These are phyloP conservation scores for Alisma plantagoaquatica DNA, from an alignment of 106 monocot genomes.

Conservation along the genomic window DNA sequence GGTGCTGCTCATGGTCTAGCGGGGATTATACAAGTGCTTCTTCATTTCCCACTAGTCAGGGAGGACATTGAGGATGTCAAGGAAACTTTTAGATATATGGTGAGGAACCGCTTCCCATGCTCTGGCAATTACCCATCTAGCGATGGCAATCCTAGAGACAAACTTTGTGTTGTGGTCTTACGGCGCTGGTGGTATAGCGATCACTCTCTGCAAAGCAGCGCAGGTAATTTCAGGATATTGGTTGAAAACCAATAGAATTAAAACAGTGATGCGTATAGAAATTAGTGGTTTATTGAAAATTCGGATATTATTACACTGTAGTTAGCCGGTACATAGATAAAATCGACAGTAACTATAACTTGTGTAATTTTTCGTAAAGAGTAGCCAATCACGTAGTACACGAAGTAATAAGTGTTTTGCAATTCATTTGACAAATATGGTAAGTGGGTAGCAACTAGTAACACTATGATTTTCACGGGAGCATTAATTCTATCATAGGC, in stretches of 20 bases:
- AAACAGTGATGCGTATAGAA: too few relatives aligned
- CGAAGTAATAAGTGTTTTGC: too few relatives aligned
- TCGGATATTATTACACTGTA: too few relatives aligned
- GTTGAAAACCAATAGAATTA: background rate
- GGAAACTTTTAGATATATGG: slow-evolving; percentile 24
- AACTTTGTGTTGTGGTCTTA: slow-evolving; percentile 37
- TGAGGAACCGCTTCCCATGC: slow-evolving; percentile 15
- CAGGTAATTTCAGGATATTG: too few relatives aligned
- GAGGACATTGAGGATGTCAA: slow-evolving; percentile 20
- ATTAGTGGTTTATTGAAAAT: too few relatives aligned
- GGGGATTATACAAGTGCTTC: slow-evolving; percentile 31
- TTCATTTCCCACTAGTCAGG: slow-evolving; percentile 21
- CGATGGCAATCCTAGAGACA: slow-evolving; percentile 23
- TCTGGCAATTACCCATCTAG: slow-evolving; percentile 30
- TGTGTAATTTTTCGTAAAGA: background rate
- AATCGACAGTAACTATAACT: background rate
- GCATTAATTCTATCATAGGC: too few relatives aligned
- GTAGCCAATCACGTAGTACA: too few relatives aligned
- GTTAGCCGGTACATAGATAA: too few relatives aligned
- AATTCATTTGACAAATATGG: too few relatives aligned
- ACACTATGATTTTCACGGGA: too few relatives aligned
- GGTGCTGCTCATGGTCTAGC: slow-evolving; percentile 34
- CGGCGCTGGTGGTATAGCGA: slow-evolving; percentile 26
- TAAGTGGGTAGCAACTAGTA: too few relatives aligned
- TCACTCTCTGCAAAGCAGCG: slow-evolving; percentile 37